Base-by-base conservation (phyloP, 2,329 filamentous ascomycete species). In the Aspergillus texensis region DNA sequence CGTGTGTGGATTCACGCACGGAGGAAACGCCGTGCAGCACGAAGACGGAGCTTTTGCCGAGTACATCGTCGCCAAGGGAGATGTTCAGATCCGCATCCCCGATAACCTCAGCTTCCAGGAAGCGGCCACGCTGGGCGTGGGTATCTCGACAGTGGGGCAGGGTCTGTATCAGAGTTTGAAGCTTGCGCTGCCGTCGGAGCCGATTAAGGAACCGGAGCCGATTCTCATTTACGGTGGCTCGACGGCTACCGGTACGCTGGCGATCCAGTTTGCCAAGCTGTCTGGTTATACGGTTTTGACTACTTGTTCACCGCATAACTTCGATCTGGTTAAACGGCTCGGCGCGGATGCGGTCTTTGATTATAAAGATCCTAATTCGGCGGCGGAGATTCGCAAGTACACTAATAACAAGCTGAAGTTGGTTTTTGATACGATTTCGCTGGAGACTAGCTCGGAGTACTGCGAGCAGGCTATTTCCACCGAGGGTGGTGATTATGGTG, bases 31-130 rank as follows among this genome's bases (percentile, higher is more conserved):
- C 16, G 65, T 71, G 4, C 67, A 82, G 60, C 77, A 74, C 28
- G 79, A 84, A 58, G 80, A 84, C 65, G 86, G 86, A 10, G 78
- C 81, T 2, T 88, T 87, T 66, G 84, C 82, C 12, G 81, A 87
- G 62, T 83, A 84, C 67, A 78, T 83, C 62, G 77, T 83, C 10
- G 83, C 78, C 12, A 86, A 85, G 67, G 83, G 76, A 1, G 82
- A 83, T 61, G 64, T 85, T 2, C 75, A 80, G 58, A 74, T 82
- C 39, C 78, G 78, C 41, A 75, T 87, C n/a, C 80, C 83, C 0
- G 79, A 83, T 10, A 75, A 74, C 57, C 63, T 86, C 55, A 80
- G 76, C 41, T 83, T 84, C 66, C 80, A 85, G 66, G 82, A 85
- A 24, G 85, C 83, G 0, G 76, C 82, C 0, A 86, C 84, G 0